phyloP scores from a whole-genome alignment of 192 early-diverging fungal species.

The Geranomyces variabilis region DNA sequence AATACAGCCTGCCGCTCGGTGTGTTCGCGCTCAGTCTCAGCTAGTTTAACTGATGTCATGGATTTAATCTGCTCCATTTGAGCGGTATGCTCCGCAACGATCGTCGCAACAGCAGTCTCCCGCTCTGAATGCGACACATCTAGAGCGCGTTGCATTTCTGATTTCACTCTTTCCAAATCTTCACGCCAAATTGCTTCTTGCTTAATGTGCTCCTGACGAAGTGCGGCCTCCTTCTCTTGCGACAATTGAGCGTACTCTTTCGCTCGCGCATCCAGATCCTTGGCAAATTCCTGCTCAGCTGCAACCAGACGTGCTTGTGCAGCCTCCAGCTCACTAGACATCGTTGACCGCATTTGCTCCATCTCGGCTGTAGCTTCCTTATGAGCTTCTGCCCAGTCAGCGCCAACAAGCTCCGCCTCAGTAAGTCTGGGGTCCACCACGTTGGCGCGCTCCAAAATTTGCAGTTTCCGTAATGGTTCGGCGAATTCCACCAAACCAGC shows the following conservation, averaged over 20 bases:
- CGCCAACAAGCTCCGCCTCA: neutral
- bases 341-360: constrained; percentile 4
- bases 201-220: neutral
- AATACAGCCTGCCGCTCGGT: neutral
- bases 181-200: neutral
- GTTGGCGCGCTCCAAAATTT: neutral
- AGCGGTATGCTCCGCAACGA: neutral
- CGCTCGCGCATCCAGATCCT: neutral
- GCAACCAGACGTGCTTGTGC: neutral
- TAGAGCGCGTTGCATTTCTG: neutral
- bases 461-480: constrained; percentile 18
- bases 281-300: neutral
- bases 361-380: constrained; percentile 1
- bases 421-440: constrained; percentile 10
- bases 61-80: neutral
- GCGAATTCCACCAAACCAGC: constrained; percentile 15
- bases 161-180: neutral
- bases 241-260: neutral
- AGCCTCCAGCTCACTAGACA: neutral
- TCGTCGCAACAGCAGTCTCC: neutral
- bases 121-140: neutral
- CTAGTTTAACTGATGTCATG: neutral
- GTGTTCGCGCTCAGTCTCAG: neutral
- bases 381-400: neutral
- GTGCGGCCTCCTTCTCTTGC: neutral